Percentiles rank a stretch among this genome's conserved stretches.
Evolutionary conservation across 352 stramenopile species (phyloP).

Genomic region (Globisporangium megalacanthum): DNA sequence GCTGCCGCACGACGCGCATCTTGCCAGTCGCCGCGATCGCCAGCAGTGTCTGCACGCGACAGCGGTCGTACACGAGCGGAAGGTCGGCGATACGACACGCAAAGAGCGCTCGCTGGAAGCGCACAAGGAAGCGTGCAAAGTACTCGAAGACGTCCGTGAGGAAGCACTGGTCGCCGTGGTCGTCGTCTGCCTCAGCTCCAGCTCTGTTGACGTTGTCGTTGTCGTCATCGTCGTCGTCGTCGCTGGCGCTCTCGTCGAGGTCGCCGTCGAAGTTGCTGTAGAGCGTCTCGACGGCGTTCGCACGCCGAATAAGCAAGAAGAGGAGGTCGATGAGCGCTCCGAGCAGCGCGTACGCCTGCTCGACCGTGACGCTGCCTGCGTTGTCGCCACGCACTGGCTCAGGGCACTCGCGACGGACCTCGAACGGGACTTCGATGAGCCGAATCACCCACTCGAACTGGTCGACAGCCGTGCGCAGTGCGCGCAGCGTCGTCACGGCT

Average conservation of each 20-base stretch:
- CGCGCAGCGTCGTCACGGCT: slow-evolving; percentile 29
- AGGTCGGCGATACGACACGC: slow-evolving; percentile 37
- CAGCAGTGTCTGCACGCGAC: slow-evolving; percentile 39
- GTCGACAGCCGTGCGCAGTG: slow-evolving; percentile 42
- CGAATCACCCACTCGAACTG: slow-evolving; percentile 47
- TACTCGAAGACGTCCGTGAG: slow-evolving; percentile 45
- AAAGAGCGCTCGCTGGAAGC: slow-evolving; percentile 56
- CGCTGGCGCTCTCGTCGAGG: slow-evolving; percentile 15
- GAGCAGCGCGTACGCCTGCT: slow-evolving; percentile 47
- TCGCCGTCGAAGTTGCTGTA: slow-evolving; percentile 13
- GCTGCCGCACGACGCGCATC: slow-evolving; percentile 18
- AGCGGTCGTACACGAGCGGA: slow-evolving; percentile 46
- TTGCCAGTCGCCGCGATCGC: slow-evolving; percentile 39
- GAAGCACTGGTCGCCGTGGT: slow-evolving; percentile 22
- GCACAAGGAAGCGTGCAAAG: slow-evolving; percentile 35
- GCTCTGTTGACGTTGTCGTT: not conserved
- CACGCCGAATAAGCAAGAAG: slow-evolving; percentile 49
- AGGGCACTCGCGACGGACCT: slow-evolving; percentile 8
- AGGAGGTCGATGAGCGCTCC: slow-evolving; percentile 43
- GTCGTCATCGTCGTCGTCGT: slow-evolving; percentile 17
- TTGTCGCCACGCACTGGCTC: not conserved
- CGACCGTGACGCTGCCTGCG: slow-evolving; percentile 11
- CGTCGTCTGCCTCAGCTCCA: not conserved
- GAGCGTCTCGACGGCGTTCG: slow-evolving; percentile 41
- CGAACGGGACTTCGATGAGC: slow-evolving; percentile 31